Base-by-base conservation (phyloP, 352 stramenopile genomes). In the Phytophthora fragariae region DNA sequence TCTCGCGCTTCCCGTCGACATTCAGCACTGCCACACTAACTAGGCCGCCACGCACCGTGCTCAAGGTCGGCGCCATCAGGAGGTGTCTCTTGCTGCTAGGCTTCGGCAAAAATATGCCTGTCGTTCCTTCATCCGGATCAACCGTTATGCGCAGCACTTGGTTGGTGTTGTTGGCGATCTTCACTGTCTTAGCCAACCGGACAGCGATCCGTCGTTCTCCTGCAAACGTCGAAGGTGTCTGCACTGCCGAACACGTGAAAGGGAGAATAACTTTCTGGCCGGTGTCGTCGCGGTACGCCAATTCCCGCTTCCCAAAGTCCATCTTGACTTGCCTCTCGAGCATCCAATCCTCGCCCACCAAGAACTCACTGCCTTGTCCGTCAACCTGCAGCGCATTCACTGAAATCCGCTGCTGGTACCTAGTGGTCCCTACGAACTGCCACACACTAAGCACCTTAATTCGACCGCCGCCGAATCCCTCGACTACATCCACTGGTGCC, bases 311-410 rank as follows among this genome's bases (percentile, higher is more conserved):
- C 2, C 19, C 27, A 31, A 68, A 73, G 35, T 73, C 46, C 10
- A 68, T 68, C n/a, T 63, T 63, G 2, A 35, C 39, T 24, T 68
- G 57, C 0, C 63, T n/a, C 0, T 24, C 6, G 1, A 64, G 11
- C 64, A 70, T 64, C 50, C 50, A 72, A 39, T 67, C 65, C 14
- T 72, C 65, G 0, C 57, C 65, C 3, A 72, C 33, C 3, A 72
- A 39, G 1, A 72, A 33, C 29, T 67, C 50, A 14, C 53, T 29
- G 2, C 15, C 50, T 24, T 66, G 57, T 1, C 29, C 57, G 10
- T 67, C 57, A 3, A 67, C 65, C 10, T 67, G 1, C 2, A 72
- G 10, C 0, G 57, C 65, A 10, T 72, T 12, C 0, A 63, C 41
- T 0, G 24, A 7, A 0, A 72, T 47, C 1, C 33, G 11, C 12